These are phyloP conservation scores for Fusarium sp. DNA, from an alignment of 2,329 filamentous ascomycete species.

Conservation along the genomic window DNA sequence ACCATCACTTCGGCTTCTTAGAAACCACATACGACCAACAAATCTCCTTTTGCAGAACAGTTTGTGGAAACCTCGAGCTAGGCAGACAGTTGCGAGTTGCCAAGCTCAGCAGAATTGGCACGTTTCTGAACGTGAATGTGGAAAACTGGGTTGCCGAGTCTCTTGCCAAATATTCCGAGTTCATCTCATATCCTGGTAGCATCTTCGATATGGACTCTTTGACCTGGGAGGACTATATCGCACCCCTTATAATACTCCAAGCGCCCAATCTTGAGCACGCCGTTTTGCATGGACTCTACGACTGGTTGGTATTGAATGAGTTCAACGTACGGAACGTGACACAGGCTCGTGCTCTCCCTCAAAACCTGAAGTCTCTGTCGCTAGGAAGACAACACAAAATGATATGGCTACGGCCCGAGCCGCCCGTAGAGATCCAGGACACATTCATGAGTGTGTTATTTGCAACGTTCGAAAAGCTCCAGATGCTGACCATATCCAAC, in stretches of 20 bases:
- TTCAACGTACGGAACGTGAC: background rate
- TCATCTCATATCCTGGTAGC: background rate
- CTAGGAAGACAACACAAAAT: background rate
- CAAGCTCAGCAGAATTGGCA: background rate
- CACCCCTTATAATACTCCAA: conserved; percentile 2
- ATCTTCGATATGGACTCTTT: too few species aligned
- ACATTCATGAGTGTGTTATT: background rate
- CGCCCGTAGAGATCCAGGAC: background rate
- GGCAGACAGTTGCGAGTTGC: background rate
- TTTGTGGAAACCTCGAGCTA: background rate
- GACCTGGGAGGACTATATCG: background rate
- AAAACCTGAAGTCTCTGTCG: background rate
- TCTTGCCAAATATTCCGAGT: background rate
- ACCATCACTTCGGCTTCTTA: conserved; percentile 22
- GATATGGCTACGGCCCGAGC: fast-evolving
- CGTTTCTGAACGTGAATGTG: background rate
- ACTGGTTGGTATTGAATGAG: background rate
- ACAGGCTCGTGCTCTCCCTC: background rate
- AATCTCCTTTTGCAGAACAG: conserved; percentile 5
- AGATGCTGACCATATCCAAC: background rate
- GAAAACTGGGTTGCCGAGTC: background rate
- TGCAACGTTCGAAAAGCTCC: background rate
- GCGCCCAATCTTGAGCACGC: conserved; percentile 3
- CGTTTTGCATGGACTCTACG: fast-evolving
- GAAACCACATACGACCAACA: background rate